Evolutionary conservation across 148 eudicot species (phyloP).

Genomic region (Vaccinium myrtillus): DNA sequence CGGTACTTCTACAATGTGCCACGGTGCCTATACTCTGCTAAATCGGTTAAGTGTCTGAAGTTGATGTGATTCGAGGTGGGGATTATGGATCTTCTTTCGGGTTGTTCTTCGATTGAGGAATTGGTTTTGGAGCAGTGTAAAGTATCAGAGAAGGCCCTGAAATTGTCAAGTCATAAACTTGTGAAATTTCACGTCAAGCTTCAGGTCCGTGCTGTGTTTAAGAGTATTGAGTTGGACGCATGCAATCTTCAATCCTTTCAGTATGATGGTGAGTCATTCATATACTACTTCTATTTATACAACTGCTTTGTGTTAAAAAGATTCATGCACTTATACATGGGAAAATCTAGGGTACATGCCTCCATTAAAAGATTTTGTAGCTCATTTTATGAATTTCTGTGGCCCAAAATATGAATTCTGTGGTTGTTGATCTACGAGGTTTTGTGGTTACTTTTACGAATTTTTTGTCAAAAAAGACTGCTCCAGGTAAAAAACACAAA

Average conservation of each 20-base stretch:
- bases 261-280: not conserved
- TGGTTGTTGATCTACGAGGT: too few relatives aligned
- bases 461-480: too few relatives aligned
- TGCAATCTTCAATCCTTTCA: constrained; percentile 3
- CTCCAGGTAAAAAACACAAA: too few relatives aligned
- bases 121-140: not conserved
- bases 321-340: not conserved
- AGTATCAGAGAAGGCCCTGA: not conserved
- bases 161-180: not conserved
- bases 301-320: not conserved
- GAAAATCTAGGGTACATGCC: too few relatives aligned
- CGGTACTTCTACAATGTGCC: not conserved
- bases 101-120: constrained; percentile 1
- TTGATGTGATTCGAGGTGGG: not conserved
- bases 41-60: not conserved
- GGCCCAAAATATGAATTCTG: too few relatives aligned
- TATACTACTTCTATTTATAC: not conserved
- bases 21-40: not conserved
- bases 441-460: too few relatives aligned
- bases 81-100: not conserved
- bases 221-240: not conserved
- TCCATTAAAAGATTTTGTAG: too few relatives aligned
- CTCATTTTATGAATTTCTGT: too few relatives aligned
- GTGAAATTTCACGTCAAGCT: not conserved
- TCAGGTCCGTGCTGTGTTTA: not conserved